A percentile compares a stretch with the other conserved stretches of the same genome.
These are phyloP conservation scores for Casuarina glauca DNA, from an alignment of 306 rosid species.

Conservation along the genomic window DNA sequence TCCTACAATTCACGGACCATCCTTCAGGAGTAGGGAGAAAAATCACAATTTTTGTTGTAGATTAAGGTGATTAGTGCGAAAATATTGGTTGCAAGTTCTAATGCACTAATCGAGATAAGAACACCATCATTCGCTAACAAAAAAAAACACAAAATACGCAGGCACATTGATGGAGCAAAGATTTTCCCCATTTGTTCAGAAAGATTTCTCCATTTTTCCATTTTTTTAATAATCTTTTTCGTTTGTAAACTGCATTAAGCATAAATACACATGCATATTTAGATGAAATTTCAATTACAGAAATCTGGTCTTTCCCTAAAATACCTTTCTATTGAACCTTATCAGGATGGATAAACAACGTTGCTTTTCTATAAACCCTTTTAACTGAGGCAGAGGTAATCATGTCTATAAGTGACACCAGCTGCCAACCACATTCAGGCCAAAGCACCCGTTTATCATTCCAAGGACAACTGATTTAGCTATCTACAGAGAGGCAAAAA, in stretches of 20 bases:
- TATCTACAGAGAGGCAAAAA: not conserved
- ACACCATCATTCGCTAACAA: not conserved
- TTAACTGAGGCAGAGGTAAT: conserved; percentile 76
- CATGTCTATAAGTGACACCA: conserved; percentile 72
- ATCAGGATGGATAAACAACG: conserved; percentile 78
- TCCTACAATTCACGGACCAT: not conserved
- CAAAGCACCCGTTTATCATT: conserved; percentile 66
- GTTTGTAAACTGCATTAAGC: not conserved
- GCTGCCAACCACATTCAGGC: conserved; percentile 83
- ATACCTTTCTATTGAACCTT: conserved; percentile 88
- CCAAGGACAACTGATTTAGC: conserved; percentile 27
- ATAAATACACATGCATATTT: not conserved
- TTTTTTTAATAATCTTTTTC: not conserved
- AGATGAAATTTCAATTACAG: not conserved
- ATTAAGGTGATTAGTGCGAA: conserved; percentile 16
- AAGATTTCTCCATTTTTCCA: not conserved
- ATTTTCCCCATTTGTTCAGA: not conserved
- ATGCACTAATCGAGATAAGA: not conserved
- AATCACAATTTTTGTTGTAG: conserved; percentile 8
- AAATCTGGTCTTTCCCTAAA: not conserved
- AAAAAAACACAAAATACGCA: not conserved
- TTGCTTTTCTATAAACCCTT: conserved; percentile 76
- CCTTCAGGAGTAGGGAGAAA: not conserved
- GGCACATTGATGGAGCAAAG: not conserved
- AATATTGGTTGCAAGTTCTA: not conserved